phyloP scores from a whole-genome alignment of 129 eudicot species.

The Tagetes erecta region DNA sequence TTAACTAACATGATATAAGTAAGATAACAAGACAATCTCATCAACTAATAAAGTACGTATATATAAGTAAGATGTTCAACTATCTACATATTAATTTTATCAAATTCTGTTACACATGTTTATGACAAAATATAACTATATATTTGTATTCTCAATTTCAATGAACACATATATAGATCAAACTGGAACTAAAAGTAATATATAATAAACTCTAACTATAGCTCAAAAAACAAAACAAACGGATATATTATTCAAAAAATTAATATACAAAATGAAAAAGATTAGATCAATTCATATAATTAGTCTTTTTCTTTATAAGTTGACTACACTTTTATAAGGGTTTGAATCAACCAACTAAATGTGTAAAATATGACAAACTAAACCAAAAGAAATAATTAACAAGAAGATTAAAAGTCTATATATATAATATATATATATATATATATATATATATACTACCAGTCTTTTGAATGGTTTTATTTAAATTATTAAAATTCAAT shows the following conservation, averaged over 20 bases:
- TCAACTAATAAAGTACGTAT: too few relatives aligned
- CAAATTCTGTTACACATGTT: neutral
- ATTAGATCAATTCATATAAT: neutral
- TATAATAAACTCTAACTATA: too few relatives aligned
- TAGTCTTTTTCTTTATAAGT: conserved; percentile 3
- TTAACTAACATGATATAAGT: too few relatives aligned
- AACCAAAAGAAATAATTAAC: neutral
- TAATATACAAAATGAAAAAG: neutral
- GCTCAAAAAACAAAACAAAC: neutral
- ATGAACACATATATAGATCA: neutral
- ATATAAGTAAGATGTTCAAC: neutral
- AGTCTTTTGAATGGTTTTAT: too few relatives aligned
- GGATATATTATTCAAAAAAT: neutral
- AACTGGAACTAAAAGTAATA: too few relatives aligned
- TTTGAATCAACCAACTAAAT: conserved; percentile 17
- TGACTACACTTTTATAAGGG: conserved; percentile 1
- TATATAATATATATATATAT: neutral
- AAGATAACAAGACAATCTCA: too few relatives aligned
- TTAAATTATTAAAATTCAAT: neutral
- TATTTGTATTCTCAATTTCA: neutral
- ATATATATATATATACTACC: neutral
- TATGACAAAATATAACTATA: too few relatives aligned
- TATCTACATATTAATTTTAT: neutral
- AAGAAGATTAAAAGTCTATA: neutral
- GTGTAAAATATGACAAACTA: conserved; percentile 17